Percentiles rank a stretch among this genome's conserved stretches.
Evolutionary conservation across 495 filamentous ascomycete species (phyloP).

Genomic region (Lepidopterella palustris): DNA sequence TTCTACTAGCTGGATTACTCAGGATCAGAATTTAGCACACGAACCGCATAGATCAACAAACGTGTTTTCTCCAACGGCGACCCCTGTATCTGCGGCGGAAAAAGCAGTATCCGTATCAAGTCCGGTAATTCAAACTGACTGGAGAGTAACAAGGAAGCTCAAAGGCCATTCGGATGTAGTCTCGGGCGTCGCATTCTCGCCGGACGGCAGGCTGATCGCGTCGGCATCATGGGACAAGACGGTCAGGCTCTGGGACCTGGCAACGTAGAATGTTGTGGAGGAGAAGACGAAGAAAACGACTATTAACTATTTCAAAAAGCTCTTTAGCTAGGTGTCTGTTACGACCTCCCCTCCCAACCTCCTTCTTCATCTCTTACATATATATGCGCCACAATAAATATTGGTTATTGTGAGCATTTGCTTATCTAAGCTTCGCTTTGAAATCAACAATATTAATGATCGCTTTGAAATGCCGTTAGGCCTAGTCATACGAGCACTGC

Average conservation of each 20-base stretch:
- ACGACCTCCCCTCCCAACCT: background rate
- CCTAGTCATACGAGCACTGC: too few relatives aligned
- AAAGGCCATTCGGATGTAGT: background rate
- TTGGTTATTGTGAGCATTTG: background rate
- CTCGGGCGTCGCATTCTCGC: conserved; percentile 1
- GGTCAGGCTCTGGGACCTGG: conserved; percentile 1
- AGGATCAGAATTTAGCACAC: background rate
- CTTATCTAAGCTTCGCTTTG: background rate
- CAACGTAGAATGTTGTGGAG: background rate
- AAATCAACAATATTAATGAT: background rate
- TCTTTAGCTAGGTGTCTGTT: background rate
- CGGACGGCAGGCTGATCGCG: conserved; percentile 5
- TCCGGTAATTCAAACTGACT: background rate
- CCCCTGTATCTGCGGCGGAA: background rate
- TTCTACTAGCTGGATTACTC: background rate
- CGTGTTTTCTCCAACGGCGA: background rate
- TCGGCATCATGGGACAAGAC: conserved; percentile 2
- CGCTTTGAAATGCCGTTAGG: conserved; percentile 60
- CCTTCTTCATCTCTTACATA: background rate
- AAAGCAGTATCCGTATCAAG: background rate
- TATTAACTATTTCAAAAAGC: background rate
- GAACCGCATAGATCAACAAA: background rate
- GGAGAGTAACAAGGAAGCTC: background rate
- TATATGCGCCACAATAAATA: background rate
- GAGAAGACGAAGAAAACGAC: background rate